Evolutionary conservation across 108 stramenopile genomes (phyloP), one percentile per base, ranked within the genome.

Genomic region (Asterionellopsis glacialis): DNA sequence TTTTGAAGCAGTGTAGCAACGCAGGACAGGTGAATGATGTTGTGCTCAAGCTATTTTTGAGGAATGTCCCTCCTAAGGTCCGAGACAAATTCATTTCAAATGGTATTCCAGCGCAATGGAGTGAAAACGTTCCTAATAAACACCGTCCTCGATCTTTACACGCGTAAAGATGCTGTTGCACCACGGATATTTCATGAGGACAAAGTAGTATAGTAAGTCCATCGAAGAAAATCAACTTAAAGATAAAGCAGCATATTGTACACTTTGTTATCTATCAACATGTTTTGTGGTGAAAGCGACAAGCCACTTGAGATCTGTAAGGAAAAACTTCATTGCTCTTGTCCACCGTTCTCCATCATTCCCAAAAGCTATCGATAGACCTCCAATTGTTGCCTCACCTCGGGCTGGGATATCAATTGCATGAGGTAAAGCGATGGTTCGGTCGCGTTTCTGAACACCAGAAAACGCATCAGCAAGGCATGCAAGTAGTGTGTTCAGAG

Each of bases 271-370:
- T 71, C 70, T 39, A 61, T 67, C 72, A 1, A 83, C 61, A 65
- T 81, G 71, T 47, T 77, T 83, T 41, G 68, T 66, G 15, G 71
- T 64, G 57, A 66, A 83, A 18, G 82, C 74, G 53, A 87, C 61
- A 26, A 83, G 45, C 74, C 80, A 76, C 44, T 94, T 94, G 54
- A 90, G 58, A 76, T 94, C 69, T 9, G 85, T 90, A 58, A 90
- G 59, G 24, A 94, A 25, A 63, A 85, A 94, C 57, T 84, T 87
- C 61, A 86, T 84, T 11, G 84, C 87, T 24, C 73, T 59, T 0
- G 88, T 94, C 87, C 89, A 94, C 51, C 69, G 61, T 45, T 79
- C 79, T 10, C 79, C 88, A 21, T 75, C 73, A 45, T 68, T 65
- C 54, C 67, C 74, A 63, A 82, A 82, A 1, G 69, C 57, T 10